Evolutionary conservation across 169 alveolate species (phyloP).

Genomic region (Eimeria sp.): DNA sequence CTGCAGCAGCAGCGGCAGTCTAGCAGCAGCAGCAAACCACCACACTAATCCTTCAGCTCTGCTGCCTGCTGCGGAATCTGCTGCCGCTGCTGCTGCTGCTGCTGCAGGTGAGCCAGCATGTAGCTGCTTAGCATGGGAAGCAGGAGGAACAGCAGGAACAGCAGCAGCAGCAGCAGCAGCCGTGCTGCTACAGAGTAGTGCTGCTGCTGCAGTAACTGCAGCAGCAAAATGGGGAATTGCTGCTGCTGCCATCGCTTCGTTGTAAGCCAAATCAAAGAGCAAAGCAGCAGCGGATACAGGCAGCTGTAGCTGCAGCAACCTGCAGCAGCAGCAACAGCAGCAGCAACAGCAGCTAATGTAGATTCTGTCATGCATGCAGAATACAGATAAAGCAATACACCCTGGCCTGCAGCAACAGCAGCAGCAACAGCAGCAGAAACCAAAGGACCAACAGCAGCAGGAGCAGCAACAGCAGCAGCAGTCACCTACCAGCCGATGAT

Average conservation of each 20-base stretch:
- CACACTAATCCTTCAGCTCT: background rate
- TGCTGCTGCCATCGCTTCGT: background rate
- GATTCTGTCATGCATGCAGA: too few relatives aligned
- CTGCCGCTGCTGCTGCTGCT: background rate
- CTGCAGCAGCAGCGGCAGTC: background rate
- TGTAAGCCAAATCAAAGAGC: background rate
- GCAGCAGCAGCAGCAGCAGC: conserved; percentile 17
- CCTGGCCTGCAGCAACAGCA: background rate
- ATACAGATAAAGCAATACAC: too few relatives aligned
- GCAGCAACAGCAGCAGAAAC: background rate
- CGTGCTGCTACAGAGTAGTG: background rate
- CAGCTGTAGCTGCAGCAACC: background rate
- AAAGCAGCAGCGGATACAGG: background rate
- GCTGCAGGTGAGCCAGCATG: background rate
- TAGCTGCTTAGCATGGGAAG: too few relatives aligned
- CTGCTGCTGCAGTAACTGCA: background rate
- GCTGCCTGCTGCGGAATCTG: background rate
- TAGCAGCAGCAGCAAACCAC: background rate
- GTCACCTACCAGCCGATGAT: background rate
- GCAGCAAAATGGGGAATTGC: background rate
- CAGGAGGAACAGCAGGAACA: background rate
- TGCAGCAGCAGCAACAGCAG: background rate
- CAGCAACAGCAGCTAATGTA: background rate
- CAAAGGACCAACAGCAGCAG: too few relatives aligned
- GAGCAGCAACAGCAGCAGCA: background rate